Evolutionary conservation across 2,329 filamentous ascomycete species (phyloP), one percentile per base, ranked within the genome.

Genomic region (Cytospora paraplurivora): DNA sequence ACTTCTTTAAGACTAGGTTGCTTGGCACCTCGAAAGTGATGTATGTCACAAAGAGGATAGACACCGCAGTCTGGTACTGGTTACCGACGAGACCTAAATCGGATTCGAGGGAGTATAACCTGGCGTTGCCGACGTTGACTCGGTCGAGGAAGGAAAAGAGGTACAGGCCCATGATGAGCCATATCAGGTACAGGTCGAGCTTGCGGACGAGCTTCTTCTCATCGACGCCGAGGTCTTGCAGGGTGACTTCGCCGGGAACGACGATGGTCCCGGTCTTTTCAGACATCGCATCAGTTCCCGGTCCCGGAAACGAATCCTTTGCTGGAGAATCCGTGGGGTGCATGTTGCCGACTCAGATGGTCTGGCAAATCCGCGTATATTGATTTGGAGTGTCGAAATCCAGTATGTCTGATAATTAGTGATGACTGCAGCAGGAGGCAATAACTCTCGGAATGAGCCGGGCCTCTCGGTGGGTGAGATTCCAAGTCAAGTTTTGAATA

Each of bases 71-170:
- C 71, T 93, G 89, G 72, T 89, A 93, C 71, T 92, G 87, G 62
- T 83, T 81, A n/a, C 83, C 81, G 37, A 73, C 73, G 65, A 92
- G 76, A 15, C 81, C 77, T 4, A 91, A 78, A 67, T 90, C 88
- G 60, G 80, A 75, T 72, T 89, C 85, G 56, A 92, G 69, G 1
- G 82, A 81, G 69, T 89, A 89, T 4, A 91, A 78, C 6, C 83
- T 80, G 17, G 88, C 88, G 76, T 91, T 91, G 59, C 88, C 87
- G 67, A 92, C 92, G 71, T 92, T 92, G 59, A 90, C 87, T 74
- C 81, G 81, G 72, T 92, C 90, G 10, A 93, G 76, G 72, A 93
- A 93, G 68, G 87, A 89, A 68, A 93, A 86, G 15, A 93, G 80
- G 72, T 94, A 94, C 17, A 90, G 75, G 7, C 84, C 73, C 84